Evolutionary conservation across 2,329 filamentous ascomycete genomes (phyloP).

Genomic region (Fusarium buxicola): DNA sequence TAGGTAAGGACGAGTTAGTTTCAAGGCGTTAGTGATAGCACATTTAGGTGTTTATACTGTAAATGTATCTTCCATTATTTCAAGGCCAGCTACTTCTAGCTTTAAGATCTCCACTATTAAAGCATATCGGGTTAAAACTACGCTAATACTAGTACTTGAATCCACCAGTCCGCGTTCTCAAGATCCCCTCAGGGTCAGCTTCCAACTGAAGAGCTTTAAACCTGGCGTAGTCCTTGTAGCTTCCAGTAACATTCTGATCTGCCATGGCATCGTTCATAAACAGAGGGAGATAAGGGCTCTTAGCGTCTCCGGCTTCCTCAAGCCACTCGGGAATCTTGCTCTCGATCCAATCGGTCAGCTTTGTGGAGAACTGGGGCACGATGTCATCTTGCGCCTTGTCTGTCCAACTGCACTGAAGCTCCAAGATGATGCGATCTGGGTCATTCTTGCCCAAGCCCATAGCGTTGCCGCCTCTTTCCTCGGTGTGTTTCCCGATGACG

Average conservation of each 20-base stretch:
- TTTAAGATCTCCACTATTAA: too few relatives aligned
- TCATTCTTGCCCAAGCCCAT: conserved; percentile 11
- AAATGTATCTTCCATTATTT: too few relatives aligned
- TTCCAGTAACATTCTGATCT: conserved; percentile 5
- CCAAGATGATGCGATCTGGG: conserved; percentile 2
- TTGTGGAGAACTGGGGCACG: conserved; percentile 8
- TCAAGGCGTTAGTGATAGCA: too few relatives aligned
- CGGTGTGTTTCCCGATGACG: conserved; percentile 9
- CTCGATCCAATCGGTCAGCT: conserved; percentile 21
- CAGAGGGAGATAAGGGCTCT: background rate
- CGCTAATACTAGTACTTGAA: conserved; percentile 1
- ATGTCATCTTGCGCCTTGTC: conserved; percentile 2
- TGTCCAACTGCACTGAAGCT: conserved; percentile 25
- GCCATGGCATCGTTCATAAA: conserved; percentile 11
- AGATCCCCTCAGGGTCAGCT: background rate
- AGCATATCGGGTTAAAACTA: too few relatives aligned
- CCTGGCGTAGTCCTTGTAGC: conserved; percentile 1
- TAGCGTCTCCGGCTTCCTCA: background rate
- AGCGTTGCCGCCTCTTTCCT: conserved; percentile 16
- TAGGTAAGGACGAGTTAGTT: too few relatives aligned
- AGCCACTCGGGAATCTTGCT: background rate
- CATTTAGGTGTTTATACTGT: too few relatives aligned
- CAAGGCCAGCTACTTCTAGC: too few relatives aligned
- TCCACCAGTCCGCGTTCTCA: background rate
- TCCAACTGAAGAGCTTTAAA: conserved; percentile 1